phyloP scores from a whole-genome alignment of 345 rosid species.

The Schrenkiella parvula region DNA sequence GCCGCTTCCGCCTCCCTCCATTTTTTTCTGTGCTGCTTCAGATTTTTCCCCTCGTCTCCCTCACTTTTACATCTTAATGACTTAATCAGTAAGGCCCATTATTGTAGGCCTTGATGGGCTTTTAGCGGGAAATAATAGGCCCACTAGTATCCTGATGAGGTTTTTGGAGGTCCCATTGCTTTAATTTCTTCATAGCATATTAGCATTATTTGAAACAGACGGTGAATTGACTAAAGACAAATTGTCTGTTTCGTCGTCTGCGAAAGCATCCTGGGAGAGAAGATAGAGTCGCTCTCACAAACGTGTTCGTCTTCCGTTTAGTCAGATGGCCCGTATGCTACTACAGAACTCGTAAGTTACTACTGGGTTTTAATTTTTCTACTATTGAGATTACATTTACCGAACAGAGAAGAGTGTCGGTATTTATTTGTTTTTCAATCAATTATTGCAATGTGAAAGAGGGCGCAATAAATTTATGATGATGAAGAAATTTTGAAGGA shows the following conservation, averaged over 20 bases:
- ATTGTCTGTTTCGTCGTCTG: slow-evolving; percentile 24
- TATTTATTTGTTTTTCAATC: not conserved
- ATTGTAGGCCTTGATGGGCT: not conserved
- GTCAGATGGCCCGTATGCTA: slow-evolving; percentile 16
- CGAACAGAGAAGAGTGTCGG: not conserved
- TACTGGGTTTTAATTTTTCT: not conserved
- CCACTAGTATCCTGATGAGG: not conserved
- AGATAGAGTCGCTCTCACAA: slow-evolving; percentile 1
- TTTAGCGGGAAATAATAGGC: not conserved
- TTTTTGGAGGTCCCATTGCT: not conserved
- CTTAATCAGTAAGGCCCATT: slow-evolving; percentile 14
- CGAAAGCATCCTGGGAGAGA: slow-evolving; percentile 22
- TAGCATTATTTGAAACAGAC: slow-evolving; percentile 22
- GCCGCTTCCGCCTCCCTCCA: slow-evolving; percentile 20
- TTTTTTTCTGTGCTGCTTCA: not conserved
- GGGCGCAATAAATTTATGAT: slow-evolving; percentile 10
- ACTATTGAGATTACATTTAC: not conserved
- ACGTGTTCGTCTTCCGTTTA: slow-evolving; percentile 14
- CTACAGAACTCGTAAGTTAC: slow-evolving; percentile 20
- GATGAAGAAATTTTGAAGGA: slow-evolving; percentile 2
- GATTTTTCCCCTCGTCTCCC: not conserved
- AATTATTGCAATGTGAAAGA: slow-evolving; percentile 23
- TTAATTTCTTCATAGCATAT: not conserved
- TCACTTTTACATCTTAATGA: not conserved
- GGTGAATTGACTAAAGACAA: not conserved